Conservation (phyloP, 2,329 filamentous ascomycete genomes). For the Didymella glomerata region DNA sequence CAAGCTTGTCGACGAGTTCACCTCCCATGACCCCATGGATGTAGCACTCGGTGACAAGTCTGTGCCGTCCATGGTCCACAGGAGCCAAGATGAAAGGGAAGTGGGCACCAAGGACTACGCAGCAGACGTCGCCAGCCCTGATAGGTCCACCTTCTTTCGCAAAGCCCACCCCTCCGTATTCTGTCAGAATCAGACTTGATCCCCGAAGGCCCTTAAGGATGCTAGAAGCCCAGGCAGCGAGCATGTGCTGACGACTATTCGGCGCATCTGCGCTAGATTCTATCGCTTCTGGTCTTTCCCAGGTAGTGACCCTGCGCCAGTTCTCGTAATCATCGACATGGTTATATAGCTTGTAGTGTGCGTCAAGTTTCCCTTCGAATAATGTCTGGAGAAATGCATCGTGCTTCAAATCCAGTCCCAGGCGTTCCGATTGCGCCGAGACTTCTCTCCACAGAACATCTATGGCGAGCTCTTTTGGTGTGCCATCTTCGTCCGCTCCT, state of each 20-base stretch:
- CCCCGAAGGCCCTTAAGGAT: neutral
- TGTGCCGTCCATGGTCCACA: neutral
- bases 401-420: neutral
- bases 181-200: neutral
- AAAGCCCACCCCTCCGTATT: neutral
- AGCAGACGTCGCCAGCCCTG: neutral
- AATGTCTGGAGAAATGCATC: neutral
- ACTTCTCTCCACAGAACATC: neutral
- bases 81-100: neutral
- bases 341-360: neutral
- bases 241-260: neutral
- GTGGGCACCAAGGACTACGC: neutral
- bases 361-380: neutral
- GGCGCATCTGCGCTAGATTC: neutral
- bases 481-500: neutral
- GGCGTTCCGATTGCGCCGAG: neutral
- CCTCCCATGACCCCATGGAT: neutral
- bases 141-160: neutral
- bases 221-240: neutral
- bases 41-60: neutral
- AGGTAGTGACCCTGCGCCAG: neutral
- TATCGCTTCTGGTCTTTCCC: neutral
- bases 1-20: constrained; percentile 3
- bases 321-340: neutral
- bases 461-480: neutral